Evolutionary conservation across 2,329 filamentous ascomycete species (phyloP), one percentile per base, ranked within the genome.

Genomic region (Aspergillus chevalieri): DNA sequence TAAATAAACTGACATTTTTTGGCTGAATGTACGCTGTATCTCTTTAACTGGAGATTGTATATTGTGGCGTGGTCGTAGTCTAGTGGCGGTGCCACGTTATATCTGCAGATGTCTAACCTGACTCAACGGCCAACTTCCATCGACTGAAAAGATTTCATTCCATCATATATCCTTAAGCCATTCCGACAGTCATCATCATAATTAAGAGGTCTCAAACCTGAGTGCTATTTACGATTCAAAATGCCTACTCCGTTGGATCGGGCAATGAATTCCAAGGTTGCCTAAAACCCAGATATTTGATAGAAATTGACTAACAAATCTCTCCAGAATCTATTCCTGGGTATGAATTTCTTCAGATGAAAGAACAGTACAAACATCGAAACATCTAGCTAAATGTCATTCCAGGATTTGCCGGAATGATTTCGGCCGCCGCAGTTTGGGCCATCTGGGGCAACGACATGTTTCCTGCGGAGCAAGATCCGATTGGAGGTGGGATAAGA

Each of bases 401-500:
- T 60, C 48, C 72, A 84, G 88, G 84, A 15, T 96, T 96, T 65
- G 84, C 86, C 4, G 88, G 87, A 8, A 78, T 94, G 47, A 80
- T 96, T 12, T 87, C 87, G 6, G 89, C 87, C 2, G 89, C 86
- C 2, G 86, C 89, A 14, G 83, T 82, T 39, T 95, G 87, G 85
- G 80, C 82, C 15, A 92, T 96, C 60, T 94, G 87, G 84, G 89
- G 89, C 49, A 79, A 82, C 47, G 89, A 92, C 55, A 80, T 96
- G 62, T 95, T 96, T 62, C 91, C 91, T 1, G 69, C 80, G 3
- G 75, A 83, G 56, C 52, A 76, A 44, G 90, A 95, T 65, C 89
- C 91, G n/a, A 87, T 75, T 24, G 90, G 90, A 52, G 79, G 89
- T 74, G 82, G 5, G 74, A 38, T 73, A 76, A 38, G 26, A 46